phyloP scores from a whole-genome alignment of 2,329 filamentous ascomycete species.

The Phialemoniopsis sp. region DNA sequence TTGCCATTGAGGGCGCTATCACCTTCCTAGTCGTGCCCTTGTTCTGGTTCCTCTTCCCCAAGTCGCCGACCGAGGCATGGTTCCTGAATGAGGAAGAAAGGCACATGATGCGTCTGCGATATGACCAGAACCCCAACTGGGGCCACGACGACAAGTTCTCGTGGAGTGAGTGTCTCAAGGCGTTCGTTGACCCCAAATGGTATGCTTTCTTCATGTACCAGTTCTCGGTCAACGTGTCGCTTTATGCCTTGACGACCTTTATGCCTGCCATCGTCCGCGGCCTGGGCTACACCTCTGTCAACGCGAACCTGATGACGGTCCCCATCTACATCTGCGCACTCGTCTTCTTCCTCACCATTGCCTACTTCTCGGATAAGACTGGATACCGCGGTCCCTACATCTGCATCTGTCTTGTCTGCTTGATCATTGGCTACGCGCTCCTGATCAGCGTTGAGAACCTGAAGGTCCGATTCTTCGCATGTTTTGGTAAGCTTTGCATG shows the following conservation, averaged over 20 bases:
- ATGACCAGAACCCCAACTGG: slow-evolving; percentile 18
- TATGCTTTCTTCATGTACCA: slow-evolving; percentile 22
- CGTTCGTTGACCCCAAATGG: slow-evolving; percentile 24
- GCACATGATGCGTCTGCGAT: slow-evolving; percentile 17
- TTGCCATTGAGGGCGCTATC: slow-evolving; percentile 32
- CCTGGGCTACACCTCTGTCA: slow-evolving; percentile 23
- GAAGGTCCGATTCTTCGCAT: slow-evolving; percentile 15
- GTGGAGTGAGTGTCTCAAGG: slow-evolving; percentile 15
- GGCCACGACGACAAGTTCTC: slow-evolving; percentile 17
- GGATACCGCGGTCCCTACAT: slow-evolving; percentile 16
- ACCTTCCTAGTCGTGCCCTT: slow-evolving; percentile 28
- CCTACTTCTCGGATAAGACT: slow-evolving; percentile 19
- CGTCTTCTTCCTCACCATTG: slow-evolving; percentile 16
- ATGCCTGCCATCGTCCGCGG: slow-evolving; percentile 27
- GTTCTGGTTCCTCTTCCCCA: slow-evolving; percentile 19
- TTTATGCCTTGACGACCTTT: slow-evolving; percentile 27
- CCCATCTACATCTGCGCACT: slow-evolving; percentile 23
- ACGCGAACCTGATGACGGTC: slow-evolving; percentile 28
- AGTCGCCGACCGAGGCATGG: slow-evolving; percentile 20
- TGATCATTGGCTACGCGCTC: slow-evolving; percentile 22
- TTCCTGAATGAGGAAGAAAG: slow-evolving; percentile 18
- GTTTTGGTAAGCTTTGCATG: not conserved
- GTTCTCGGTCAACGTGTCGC: slow-evolving; percentile 24
- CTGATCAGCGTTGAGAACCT: slow-evolving; percentile 19
- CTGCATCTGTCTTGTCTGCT: slow-evolving; percentile 13